Base-by-base conservation (phyloP, 768 basidiomycete genomes). In the Hemileccinum rubropunctum region DNA sequence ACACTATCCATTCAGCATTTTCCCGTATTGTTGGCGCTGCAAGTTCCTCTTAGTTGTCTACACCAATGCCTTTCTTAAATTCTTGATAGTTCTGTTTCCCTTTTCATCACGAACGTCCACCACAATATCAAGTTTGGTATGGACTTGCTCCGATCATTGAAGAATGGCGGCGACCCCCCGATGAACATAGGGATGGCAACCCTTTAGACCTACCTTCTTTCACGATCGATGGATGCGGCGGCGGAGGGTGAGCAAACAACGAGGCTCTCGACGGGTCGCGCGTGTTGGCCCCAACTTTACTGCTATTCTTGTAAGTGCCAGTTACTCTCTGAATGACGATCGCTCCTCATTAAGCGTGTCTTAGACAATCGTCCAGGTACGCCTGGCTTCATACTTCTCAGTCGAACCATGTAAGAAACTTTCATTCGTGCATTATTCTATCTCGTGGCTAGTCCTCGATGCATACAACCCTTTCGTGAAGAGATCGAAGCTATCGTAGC, bases 381-480 rank as follows among this genome's bases (percentile, higher is more conserved):
- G 56, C 38, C 45, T 10, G 7, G 36, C 27, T 5, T 13, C 13
- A 11, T 27, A 27, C 9, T 45, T 45, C 6, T 14, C 35, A 37
- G 35, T 37, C 26, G 18, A 14, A 17, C 33, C 39, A 12, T 21
- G n/a, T n/a, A n/a, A n/a, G n/a, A 72, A 71, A 62, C 51, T 32
- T 63, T 73, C 28, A 66, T 65, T 0, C 67, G 70, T 20, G 70
- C 67, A 0, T 52, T 77, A 0, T 69, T 64, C 37, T 49, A 65
- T 42, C 65, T 77, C 6, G 73, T 71, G 4, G 62, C 69, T 0
- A 47, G 68, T 21, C 71, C 74, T 4, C 53, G 71, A 44, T 72
- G 64, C 38, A 47, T 67, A 3, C 57, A 60, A 20, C 62, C 68
- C 1, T 59, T 78, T 4, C 68, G 75, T 0, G 64, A 71, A 38